Conservation (phyloP, 768 basidiomycete genomes). For the Cantharellus anzutake region DNA sequence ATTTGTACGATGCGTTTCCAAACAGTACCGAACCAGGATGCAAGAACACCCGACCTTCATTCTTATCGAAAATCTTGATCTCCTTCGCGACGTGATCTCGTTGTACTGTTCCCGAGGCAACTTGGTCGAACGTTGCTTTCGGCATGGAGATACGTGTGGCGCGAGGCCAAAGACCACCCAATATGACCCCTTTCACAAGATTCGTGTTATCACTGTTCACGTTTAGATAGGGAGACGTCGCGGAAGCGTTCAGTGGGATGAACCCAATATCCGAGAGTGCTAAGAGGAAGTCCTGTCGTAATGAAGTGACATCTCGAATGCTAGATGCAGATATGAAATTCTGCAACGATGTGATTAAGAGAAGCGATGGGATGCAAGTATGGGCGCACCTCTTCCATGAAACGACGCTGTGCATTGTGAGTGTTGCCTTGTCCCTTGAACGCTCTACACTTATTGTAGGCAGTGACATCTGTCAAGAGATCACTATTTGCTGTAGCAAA, state of each 20-base stretch:
- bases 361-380: background rate
- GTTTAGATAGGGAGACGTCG: conserved; percentile 36
- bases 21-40: conserved; percentile 77
- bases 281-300: conserved; percentile 59
- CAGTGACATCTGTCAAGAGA: conserved; percentile 61
- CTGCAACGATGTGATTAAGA: conserved; percentile 19
- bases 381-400: background rate
- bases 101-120: conserved; percentile 66
- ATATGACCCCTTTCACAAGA: conserved; percentile 65
- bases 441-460: conserved; percentile 44
- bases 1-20: conserved; percentile 46
- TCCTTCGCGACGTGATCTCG: conserved; percentile 74
- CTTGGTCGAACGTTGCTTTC: conserved; percentile 57
- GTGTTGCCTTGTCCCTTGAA: conserved; percentile 33
- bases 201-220: conserved; percentile 44
- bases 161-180: conserved; percentile 76
- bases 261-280: conserved; percentile 57
- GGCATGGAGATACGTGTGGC: conserved; percentile 64
- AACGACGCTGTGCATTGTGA: conserved; percentile 28
- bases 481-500: conserved; percentile 66
- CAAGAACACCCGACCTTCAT: conserved; percentile 46
- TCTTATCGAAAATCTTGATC: conserved; percentile 60
- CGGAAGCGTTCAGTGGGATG: conserved; percentile 28
- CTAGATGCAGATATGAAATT: conserved; percentile 66
- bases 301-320: conserved; percentile 55